Evolutionary conservation across 2,329 filamentous ascomycete species (phyloP), one percentile per base, ranked within the genome.

Genomic region (Pleoardoris graminearum): DNA sequence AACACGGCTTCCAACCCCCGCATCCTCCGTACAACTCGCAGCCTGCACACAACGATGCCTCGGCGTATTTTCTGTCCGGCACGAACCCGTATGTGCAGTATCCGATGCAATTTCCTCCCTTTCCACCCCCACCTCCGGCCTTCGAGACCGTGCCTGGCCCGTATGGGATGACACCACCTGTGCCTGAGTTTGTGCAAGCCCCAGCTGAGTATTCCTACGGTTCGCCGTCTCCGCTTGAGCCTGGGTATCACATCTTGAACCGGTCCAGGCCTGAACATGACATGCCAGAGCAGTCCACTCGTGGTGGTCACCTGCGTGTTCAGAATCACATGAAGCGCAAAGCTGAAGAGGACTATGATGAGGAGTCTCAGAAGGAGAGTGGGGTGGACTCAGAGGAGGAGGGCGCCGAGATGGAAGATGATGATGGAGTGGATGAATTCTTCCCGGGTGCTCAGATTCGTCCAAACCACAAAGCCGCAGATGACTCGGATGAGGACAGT

Each of bases 301-400:
- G n/a, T 3, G n/a, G n/a, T 38, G 11, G 25, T 7, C n/a, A n/a
- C 22, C 30, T 6, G 8, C 23, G 23, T 21, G 14, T 7, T 21
- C 42, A 35, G 8, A 29, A 6, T 11, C 22, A n/a, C 7, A 10
- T 3, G 43, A 52, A 52, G 44, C 43, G 50, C 29, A 52, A 52
- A 19, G 43, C 27, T n/a, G 25, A 43, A n/a, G 39, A 29, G 8
- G 25, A 21, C 1, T 11, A 8, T 7, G 36, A 32, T 10, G 45
- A 48, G 16, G 25, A 6, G 25, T 27, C 25, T 10, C 5, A n/a
- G n/a, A n/a, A n/a, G n/a, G n/a, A n/a, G n/a, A n/a, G n/a, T n/a
- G n/a, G n/a, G n/a, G n/a, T n/a, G n/a, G n/a, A n/a, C n/a, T n/a
- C n/a, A n/a, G n/a, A n/a, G n/a, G n/a, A n/a, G n/a, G n/a, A n/a